A percentile compares a stretch with the other conserved stretches of the same genome.
phyloP scores from a whole-genome alignment of 2,329 filamentous ascomycete species.

The Myriosclerotinia curreyana region DNA sequence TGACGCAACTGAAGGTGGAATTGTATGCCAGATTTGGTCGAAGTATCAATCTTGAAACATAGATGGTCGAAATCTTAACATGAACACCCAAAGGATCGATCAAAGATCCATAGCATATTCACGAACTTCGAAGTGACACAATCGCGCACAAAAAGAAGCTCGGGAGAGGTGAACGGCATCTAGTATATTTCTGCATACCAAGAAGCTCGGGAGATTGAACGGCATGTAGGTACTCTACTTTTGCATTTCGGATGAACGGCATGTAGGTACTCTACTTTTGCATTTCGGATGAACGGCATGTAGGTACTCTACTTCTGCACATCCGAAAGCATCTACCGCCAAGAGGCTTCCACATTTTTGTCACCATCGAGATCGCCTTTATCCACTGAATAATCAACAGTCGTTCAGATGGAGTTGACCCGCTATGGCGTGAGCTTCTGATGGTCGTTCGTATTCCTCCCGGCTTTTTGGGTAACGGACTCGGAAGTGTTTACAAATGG shows the following conservation, averaged over 20 bases:
- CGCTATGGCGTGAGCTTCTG: neutral
- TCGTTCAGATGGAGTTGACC: too few relatives aligned
- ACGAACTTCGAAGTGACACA: neutral
- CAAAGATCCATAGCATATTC: neutral
- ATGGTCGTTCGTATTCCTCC: neutral
- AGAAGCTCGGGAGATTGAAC: too few relatives aligned
- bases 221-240: too few relatives aligned
- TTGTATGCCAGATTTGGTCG: constrained; percentile 93
- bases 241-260: too few relatives aligned
- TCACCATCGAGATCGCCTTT: neutral
- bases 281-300: too few relatives aligned
- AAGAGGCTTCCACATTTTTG: neutral
- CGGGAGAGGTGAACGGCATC: constrained; percentile 8
- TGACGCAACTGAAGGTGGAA: constrained; percentile 85
- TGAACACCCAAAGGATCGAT: constrained; percentile 14
- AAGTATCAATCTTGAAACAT: constrained; percentile 95
- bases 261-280: too few relatives aligned
- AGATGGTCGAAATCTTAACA: constrained; percentile 40
- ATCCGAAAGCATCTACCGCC: neutral
- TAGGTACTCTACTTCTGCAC: too few relatives aligned
- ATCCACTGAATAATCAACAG: neutral
- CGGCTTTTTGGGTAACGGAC: neutral
- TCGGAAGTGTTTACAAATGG: neutral
- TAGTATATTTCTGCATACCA: too few relatives aligned
- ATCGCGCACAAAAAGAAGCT: neutral